Percentiles rank a stretch among this genome's conserved stretches.
These are phyloP conservation scores for Linnemannia schmuckeri DNA, from an alignment of 192 early-diverging fungal genomes.

Conservation along the genomic window DNA sequence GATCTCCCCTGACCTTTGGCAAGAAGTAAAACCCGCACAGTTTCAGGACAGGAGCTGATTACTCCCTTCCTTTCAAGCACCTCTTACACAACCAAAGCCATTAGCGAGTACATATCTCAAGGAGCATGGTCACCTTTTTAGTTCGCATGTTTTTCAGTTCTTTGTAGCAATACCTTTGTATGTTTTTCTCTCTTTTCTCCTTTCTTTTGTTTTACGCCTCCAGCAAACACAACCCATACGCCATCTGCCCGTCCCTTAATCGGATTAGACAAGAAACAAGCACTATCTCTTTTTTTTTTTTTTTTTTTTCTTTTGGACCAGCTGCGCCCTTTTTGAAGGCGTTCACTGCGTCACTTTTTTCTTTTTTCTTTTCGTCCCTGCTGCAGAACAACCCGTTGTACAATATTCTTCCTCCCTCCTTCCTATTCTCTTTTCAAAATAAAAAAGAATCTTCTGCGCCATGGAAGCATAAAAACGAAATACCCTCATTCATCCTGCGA, in stretches of 20 bases:
- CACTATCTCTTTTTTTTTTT: background rate
- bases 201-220: background rate
- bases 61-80: background rate
- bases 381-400: background rate
- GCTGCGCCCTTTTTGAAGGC: background rate
- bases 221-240: background rate
- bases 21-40: slow-evolving; percentile 41
- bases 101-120: background rate
- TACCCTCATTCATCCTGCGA: background rate
- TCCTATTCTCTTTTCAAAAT: background rate
- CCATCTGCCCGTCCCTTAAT: background rate
- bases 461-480: background rate
- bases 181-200: background rate
- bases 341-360: background rate
- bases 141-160: background rate
- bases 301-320: background rate
- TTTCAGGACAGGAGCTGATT: background rate
- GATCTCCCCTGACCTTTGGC: slow-evolving; percentile 66
- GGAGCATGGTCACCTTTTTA: background rate
- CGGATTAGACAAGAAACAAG: background rate
- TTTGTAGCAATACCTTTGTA: background rate
- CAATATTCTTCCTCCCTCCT: background rate
- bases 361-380: background rate
- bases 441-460: background rate
- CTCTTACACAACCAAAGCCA: background rate